Evolutionary conservation across 345 rosid genomes (phyloP), one percentile per base, ranked within the genome.

Genomic region (thale cress (Arabidopsis thaliana)): DNA sequence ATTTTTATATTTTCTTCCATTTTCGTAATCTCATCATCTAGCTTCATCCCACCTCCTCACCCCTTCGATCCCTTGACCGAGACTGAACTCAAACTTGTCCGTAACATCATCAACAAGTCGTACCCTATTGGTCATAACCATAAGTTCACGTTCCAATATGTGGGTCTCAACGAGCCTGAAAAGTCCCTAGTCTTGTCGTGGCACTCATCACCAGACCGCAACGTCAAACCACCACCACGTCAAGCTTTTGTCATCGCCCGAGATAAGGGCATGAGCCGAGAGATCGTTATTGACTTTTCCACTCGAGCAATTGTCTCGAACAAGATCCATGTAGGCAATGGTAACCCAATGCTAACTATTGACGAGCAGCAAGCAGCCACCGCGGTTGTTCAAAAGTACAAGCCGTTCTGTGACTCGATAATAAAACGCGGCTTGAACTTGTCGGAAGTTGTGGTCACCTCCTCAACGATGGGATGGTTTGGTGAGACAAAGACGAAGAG

Each of bases 391-490:
- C 16, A 63, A 42, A 70, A 9, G 24, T 81, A 85, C 58, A 71
- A 79, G 0, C 80, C 83, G 8, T 89, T 91, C 75, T 58, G 20
- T 51, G 59, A 69, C 2, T 81, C 93, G 5, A 74, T 87, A 10
- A 6, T 0, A 9, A 55, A 40, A 25, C 73, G 96, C 14, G 82
- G 85, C 1, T 72, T 87, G 45, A 85, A 87, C 58, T 2, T 83
- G 25, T 85, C 89, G 0, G 86, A 86, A 71, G 82, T 89, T 30
- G 84, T 84, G 46, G 87, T 90, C 71, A 59, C 83, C 20, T 75
- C 90, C n/a, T 73, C 88, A 41, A 86, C 97, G 2, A 67, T 84
- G 0, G 97, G 96, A 2, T 91, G 96, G 96, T 89, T 77, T 36
- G 97, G 96, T 10, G 25, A 67, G 46, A 30, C 25, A 1, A 6